Evolutionary conservation across 805 yeast genomes (phyloP), one percentile per base, ranked within the genome.

Genomic region (Metschnikowia drakensbergensis): DNA sequence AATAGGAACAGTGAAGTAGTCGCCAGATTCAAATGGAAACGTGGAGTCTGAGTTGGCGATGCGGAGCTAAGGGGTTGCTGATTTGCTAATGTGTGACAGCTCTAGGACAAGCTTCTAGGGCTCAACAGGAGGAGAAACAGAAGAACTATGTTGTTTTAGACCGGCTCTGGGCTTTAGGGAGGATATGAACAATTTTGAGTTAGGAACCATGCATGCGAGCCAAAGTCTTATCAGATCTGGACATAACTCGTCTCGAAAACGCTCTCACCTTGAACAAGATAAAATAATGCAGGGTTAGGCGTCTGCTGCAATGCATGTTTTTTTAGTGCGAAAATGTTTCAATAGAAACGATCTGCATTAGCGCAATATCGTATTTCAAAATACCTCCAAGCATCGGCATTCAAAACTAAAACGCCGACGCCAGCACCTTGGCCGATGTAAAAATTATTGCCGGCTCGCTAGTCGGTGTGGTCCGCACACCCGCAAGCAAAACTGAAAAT

Each of bases 211-310:
- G 43, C 43, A 40, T 31, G n/a, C 2, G 32, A 11, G n/a, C 43
- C 31, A 23, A 40, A 40, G 43, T 37, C 43, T 40, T 42, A 42
- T 42, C 45, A 42, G 45, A 42, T 42, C 45, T 42, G 37, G 37
- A 42, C 17, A 26, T 11, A 42, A 27, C 17, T 40, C 41, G 41
- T 27, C 43, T 39, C 45, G 30, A 42, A 42, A 42, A 42, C 45
- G 45, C 45, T 42, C 31, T 32, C 23, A 29, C 28, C 36, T 31
- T 28, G 43, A 40, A n/a, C 11, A 29, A 23, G 36, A 30, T 31
- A 37, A 23, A 40, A 31, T 31, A 29, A 30, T 40, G 43, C 43
- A 40, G 43, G 43, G 43, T 40, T 25, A 31, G 8, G 43, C 29
- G 25, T 36, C 23, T 31, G 41, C 41, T 37, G 41, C 36, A 40